These are phyloP conservation scores for Syzygium oleosum DNA, from an alignment of 345 rosid species.

Conservation along the genomic window DNA sequence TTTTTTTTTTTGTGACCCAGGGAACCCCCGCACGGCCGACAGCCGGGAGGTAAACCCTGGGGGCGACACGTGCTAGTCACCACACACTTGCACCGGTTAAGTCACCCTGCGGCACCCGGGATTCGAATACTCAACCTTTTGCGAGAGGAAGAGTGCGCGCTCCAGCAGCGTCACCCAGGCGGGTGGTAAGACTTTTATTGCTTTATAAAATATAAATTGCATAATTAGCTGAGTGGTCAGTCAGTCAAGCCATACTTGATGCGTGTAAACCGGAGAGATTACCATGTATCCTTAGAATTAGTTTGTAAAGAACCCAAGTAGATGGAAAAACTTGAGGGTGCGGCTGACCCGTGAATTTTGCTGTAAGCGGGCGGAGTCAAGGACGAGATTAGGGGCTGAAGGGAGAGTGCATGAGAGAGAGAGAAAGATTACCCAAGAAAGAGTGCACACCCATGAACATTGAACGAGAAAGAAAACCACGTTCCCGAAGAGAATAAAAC, in stretches of 20 bases:
- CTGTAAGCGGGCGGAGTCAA: no score
- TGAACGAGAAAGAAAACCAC: not conserved
- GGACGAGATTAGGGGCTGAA: no score
- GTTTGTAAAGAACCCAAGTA: not conserved
- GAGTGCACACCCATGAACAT: not conserved
- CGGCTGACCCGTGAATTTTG: no score
- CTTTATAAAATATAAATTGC: not conserved
- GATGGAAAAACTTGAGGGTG: not conserved
- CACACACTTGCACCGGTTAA: no score
- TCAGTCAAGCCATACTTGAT: not conserved
- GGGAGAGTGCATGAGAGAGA: not conserved
- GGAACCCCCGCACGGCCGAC: no score
- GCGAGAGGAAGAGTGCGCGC: no score
- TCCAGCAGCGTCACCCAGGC: no score
- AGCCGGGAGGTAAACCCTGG: no score
- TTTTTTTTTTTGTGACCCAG: no score
- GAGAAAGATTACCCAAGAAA: not conserved
- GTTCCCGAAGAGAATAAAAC: fast-evolving
- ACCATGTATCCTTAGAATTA: not conserved
- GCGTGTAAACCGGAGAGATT: not conserved
- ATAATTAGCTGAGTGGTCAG: not conserved
- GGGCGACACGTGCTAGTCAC: no score
- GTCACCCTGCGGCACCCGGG: no score
- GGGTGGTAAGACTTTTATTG: not conserved
- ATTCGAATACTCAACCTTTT: no score